phyloP scores from a whole-genome alignment of 257 asterid species.

The Ocimum tenuiflorum region DNA sequence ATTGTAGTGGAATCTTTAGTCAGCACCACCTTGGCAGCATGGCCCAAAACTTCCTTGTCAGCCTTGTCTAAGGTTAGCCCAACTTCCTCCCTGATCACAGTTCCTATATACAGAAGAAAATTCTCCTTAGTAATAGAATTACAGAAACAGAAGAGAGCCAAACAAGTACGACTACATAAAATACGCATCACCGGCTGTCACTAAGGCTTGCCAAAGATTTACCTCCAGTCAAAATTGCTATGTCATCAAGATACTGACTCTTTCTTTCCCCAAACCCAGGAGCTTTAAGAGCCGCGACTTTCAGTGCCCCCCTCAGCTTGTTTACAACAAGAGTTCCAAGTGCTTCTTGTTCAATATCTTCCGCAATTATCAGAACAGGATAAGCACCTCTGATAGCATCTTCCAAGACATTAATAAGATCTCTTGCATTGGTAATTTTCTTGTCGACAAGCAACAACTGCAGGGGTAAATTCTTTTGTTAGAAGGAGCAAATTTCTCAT shows the following conservation, averaged over 20 bases:
- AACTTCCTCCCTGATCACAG: constrained; percentile 88
- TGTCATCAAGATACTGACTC: constrained; percentile 94
- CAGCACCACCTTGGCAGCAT: constrained; percentile 91
- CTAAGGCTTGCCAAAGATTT: constrained; percentile 3
- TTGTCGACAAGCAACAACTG: constrained; percentile 88
- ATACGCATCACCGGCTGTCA: background rate
- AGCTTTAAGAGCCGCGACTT: constrained; percentile 97
- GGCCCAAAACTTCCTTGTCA: constrained; percentile 79
- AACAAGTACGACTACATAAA: background rate
- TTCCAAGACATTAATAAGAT: constrained; percentile 68
- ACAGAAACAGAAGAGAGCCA: background rate
- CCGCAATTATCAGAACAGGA: constrained; percentile 83
- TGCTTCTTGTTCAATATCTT: constrained; percentile 97
- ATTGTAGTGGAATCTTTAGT: constrained; percentile 86
- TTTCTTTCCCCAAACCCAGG: constrained; percentile 99
- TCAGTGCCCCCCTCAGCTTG: constrained; percentile 83
- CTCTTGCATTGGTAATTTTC: constrained; percentile 90
- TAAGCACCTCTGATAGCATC: constrained; percentile 87
- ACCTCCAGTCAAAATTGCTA: constrained; percentile 95
- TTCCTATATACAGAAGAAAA: constrained; percentile 40
- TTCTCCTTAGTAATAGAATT: background rate
- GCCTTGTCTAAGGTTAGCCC: constrained; percentile 88
- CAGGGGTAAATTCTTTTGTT: constrained; percentile 17
- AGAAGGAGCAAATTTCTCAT: background rate
- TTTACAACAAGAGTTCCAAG: constrained; percentile 96